A percentile compares a stretch with the other conserved stretches of the same genome.
Conservation (phyloP, 352 stramenopile genomes). For the Phytopythium litorale region DNA sequence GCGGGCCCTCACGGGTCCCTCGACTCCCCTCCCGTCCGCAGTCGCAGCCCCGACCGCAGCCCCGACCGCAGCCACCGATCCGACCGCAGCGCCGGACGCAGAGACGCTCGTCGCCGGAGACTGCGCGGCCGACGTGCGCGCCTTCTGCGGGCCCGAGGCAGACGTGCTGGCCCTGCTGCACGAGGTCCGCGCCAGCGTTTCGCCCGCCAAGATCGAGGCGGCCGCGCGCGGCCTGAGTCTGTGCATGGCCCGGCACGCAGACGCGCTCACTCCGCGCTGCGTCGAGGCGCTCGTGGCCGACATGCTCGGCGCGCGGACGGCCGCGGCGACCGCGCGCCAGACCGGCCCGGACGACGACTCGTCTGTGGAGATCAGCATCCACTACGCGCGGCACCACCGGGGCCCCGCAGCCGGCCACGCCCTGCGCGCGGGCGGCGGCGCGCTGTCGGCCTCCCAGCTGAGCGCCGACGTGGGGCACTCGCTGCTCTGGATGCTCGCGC, state of each 20-base stretch:
- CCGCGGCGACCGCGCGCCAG: background rate
- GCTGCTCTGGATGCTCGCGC: slow-evolving; percentile 45
- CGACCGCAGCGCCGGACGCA: no score
- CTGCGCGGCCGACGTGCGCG: slow-evolving; percentile 37
- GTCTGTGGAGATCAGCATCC: slow-evolving; percentile 54
- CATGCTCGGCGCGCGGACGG: slow-evolving; percentile 1
- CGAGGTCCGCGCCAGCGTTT: slow-evolving; percentile 23
- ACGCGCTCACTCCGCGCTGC: slow-evolving; percentile 50
- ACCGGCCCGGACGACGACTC: slow-evolving; percentile 33
- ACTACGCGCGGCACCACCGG: slow-evolving; percentile 51
- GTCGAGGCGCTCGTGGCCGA: slow-evolving; percentile 36
- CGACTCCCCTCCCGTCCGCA: background rate
- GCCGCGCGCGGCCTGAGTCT: slow-evolving; percentile 40
- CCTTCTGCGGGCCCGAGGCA: slow-evolving; percentile 42
- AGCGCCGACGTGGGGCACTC: slow-evolving; percentile 21
- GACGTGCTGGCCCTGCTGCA: slow-evolving; percentile 49
- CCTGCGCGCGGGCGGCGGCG: slow-evolving; percentile 20
- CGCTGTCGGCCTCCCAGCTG: slow-evolving; percentile 15
- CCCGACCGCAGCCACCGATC: background rate
- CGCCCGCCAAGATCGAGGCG: slow-evolving; percentile 28
- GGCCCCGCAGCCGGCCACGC: slow-evolving; percentile 15
- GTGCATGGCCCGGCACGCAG: slow-evolving; percentile 50
- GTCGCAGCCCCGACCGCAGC: no score
- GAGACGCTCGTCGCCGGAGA: background rate
- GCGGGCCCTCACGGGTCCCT: background rate